A percentile compares a stretch with the other conserved stretches of the same genome.
Conservation (phyloP, 768 basidiomycete genomes). For the Megacollybia marginata region DNA sequence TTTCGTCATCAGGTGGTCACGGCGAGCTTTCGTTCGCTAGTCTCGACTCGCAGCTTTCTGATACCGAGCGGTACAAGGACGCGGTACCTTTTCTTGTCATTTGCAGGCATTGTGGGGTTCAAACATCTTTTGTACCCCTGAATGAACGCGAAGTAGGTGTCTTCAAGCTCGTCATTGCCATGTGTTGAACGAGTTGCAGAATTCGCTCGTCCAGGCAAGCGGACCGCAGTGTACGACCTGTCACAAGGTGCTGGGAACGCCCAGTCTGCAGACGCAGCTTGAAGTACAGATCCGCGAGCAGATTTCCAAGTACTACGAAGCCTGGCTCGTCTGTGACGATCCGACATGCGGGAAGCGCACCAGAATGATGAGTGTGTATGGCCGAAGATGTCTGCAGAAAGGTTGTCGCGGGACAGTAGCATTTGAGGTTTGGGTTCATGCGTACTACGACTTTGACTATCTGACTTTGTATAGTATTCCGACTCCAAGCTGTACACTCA, state of each 20-base stretch:
- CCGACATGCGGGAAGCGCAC: slow-evolving; percentile 76
- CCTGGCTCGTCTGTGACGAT: slow-evolving; percentile 86
- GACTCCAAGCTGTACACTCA: slow-evolving; percentile 87
- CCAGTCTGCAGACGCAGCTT: slow-evolving; percentile 76
- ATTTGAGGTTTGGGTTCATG: slow-evolving; percentile 55
- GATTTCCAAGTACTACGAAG: slow-evolving; percentile 80
- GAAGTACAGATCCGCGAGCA: slow-evolving; percentile 77
- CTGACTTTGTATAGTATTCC: slow-evolving; percentile 51
- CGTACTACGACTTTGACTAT: slow-evolving; percentile 1
- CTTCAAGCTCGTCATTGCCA: too few species aligned
- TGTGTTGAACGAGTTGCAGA: not conserved
- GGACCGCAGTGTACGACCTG: slow-evolving; percentile 70
- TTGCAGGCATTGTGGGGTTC: slow-evolving; percentile 68
- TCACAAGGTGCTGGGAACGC: slow-evolving; percentile 36
- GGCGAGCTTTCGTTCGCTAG: slow-evolving; percentile 68
- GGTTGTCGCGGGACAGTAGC: slow-evolving; percentile 65
- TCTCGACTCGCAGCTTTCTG: slow-evolving; percentile 85
- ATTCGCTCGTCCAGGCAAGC: slow-evolving; percentile 32
- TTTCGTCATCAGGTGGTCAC: slow-evolving; percentile 25
- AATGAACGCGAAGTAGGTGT: slow-evolving; percentile 47
- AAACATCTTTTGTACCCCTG: slow-evolving; percentile 51
- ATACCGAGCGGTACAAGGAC: slow-evolving; percentile 81
- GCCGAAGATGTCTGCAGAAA: slow-evolving; percentile 64
- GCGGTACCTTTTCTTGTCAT: slow-evolving; percentile 62
- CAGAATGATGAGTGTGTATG: slow-evolving; percentile 93